phyloP scores from a whole-genome alignment of 805 yeast genomes.

The Pichia nakasei region DNA sequence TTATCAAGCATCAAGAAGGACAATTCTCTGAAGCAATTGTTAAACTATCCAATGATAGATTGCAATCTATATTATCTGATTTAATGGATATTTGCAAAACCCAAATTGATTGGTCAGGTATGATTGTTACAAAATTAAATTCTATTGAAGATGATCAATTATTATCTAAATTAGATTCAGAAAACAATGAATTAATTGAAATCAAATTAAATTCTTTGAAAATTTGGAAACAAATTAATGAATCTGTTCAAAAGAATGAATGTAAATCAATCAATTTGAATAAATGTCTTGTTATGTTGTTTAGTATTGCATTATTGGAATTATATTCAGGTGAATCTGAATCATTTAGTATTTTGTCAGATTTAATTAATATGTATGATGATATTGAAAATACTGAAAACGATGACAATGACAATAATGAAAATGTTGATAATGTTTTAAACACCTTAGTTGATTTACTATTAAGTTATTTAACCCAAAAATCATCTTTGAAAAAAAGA shows the following conservation, averaged over 20 bases:
- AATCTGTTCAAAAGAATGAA: conserved; percentile 30
- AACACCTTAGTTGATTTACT: conserved; percentile 40
- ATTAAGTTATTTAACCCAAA: conserved; percentile 47
- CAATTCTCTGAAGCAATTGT: conserved; percentile 8
- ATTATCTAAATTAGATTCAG: conserved; percentile 7
- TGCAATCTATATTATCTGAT: conserved; percentile 55
- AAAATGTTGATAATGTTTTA: background rate
- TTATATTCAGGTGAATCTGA: conserved; percentile 72
- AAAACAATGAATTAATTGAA: conserved; percentile 45
- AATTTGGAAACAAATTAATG: conserved; percentile 1
- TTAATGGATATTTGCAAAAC: conserved; percentile 13
- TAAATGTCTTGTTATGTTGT: conserved; percentile 61
- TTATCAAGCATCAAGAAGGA: background rate
- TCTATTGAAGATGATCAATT: conserved; percentile 28
- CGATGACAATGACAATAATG: background rate
- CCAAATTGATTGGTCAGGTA: conserved; percentile 12
- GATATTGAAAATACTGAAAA: conserved; percentile 20
- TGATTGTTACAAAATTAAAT: conserved; percentile 25
- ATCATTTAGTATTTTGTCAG: conserved; percentile 65
- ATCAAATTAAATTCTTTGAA: conserved; percentile 24
- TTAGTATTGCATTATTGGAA: conserved; percentile 70
- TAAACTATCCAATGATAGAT: conserved; percentile 40
- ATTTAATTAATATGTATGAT: conserved; percentile 54
- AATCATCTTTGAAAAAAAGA: conserved; percentile 48
- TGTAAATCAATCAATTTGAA: conserved; percentile 6